These are phyloP conservation scores for Podospora fimiseda DNA, from an alignment of 495 filamentous ascomycete genomes.

Conservation along the genomic window DNA sequence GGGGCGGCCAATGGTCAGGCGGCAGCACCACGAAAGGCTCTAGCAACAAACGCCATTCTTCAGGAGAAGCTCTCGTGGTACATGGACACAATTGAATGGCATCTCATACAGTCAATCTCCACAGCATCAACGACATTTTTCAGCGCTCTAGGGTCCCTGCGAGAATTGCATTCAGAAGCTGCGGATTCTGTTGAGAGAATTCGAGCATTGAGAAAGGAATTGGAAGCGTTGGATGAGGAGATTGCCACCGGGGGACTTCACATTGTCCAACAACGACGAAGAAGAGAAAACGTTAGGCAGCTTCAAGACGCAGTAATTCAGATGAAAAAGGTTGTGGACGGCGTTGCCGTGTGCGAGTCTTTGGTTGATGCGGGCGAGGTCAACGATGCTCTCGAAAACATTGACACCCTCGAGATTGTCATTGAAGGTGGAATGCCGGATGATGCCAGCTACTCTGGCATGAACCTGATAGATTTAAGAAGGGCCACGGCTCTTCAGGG, in stretches of 20 bases:
- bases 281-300: constrained; percentile 77
- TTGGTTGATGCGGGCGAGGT: constrained; percentile 75
- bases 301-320: constrained; percentile 78
- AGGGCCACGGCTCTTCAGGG: constrained; percentile 74
- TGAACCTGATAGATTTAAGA: constrained; percentile 61
- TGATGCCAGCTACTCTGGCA: constrained; percentile 9
- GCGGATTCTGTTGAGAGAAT: constrained; percentile 87
- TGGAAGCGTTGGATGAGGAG: constrained; percentile 73
- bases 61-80: constrained; percentile 99
- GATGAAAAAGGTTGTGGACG: constrained; percentile 69
- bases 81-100: constrained; percentile 98
- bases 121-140: constrained; percentile 95
- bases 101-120: constrained; percentile 93
- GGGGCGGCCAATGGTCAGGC: constrained; percentile 55
- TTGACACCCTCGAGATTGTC: constrained; percentile 70
- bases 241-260: constrained; percentile 84
- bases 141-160: constrained; percentile 82
- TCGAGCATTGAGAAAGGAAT: constrained; percentile 68
- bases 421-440: constrained; percentile 57
- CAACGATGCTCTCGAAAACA: constrained; percentile 67
- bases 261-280: constrained; percentile 72
- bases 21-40: constrained; percentile 66
- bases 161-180: constrained; percentile 86
- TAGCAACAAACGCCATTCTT: constrained; percentile 96
- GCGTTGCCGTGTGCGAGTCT: constrained; percentile 68